Evolutionary conservation across 2,329 filamentous ascomycete species (phyloP), one percentile per base, ranked within the genome.

Genomic region (Neophaeococcomyces aloes): DNA sequence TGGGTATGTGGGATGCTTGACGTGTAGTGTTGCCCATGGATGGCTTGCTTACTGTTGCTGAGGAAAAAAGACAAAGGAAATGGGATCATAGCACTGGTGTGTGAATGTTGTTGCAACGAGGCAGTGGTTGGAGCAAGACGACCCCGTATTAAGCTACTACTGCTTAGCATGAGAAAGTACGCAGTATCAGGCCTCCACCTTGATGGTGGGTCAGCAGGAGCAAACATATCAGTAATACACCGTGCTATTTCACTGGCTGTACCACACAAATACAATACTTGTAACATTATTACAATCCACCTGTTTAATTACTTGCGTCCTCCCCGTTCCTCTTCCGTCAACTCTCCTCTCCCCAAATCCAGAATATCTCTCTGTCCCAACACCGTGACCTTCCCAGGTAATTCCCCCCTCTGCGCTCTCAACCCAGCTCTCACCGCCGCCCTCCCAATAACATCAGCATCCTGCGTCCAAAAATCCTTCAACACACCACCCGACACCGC

Each of bases 401-500:
- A 57, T 47, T 67, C 58, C 1, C 64, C 65, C 14, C 63, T 57
- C 23, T 67, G 50, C 4, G 61, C 64, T 52, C 62, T 66, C 14
- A 67, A 45, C 0, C 64, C 59, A 15, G 61, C 58, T 43, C 56
- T 62, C 6, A 64, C 59, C 10, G 58, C 59, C 7, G 61, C 58
- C 34, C 69, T 67, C 62, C 60, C 69, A 63, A 94, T 86, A 27
- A 82, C 75, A 44, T 79, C 74, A 4, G 76, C 78, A 40, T 91
- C 84, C 65, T 91, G 83, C 1, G 78, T 83, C 62, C 84, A 72
- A 5, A 60, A 64, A 57, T 94, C 78, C 65, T 78, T 78, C 49
- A 79, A 53, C 37, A 55, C 48, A 5, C 68, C 70, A 45, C 65
- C 59, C 37, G 69, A 68, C 2, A 86, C 25, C 47, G 61, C 65